Base-by-base conservation (phyloP, 305 asterid genomes). In the Striga hermonthica region DNA sequence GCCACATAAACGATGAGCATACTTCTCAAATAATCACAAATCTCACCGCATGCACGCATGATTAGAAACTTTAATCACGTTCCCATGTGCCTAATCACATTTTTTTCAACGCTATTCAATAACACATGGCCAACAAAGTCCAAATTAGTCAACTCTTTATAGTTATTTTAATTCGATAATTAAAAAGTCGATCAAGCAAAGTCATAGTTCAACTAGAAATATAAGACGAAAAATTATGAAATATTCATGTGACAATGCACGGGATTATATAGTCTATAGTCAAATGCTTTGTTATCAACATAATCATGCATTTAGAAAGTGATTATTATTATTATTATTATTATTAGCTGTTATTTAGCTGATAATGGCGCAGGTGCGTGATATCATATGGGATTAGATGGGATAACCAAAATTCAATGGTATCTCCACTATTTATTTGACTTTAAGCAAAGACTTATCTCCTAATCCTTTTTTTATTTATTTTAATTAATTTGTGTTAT, bases 381-480 rank as follows among this genome's bases (percentile, higher is more conserved):
- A 34, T 22, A 14, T 68, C 59, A 35, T 64, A 22, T 22, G 31
- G 31, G 52, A 57, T 49, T 28, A 13, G 65, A 62, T 60, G 48
- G 60, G 45, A 53, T 57, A 15, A 57, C 52, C 11, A 12, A 54
- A 64, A 22, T 22, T 67, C 35, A 37, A 43, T 1, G 45, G 53
- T 52, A 60, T 52, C 65, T 49, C 76, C 76, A 62, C 68, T 63
- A 37, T 22, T 31, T 9, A 66, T 59, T 61, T 75, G 60, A 57
- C 74, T 67, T 35, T 39, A 57, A 53, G n/a, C 5, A 22, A 55
- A 68, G 48, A 36, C 72, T 43, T 37, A 49, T 57, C 70, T 14
- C 37, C 9, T 66, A 53, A 9, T n/a, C 36, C 37, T 0, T 60
- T 35, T 35, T 35, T 53, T 14, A 10, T 48, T 37, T 7, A n/a